Conservation (phyloP, 768 basidiomycete species). For the Serendipita vermifera region DNA sequence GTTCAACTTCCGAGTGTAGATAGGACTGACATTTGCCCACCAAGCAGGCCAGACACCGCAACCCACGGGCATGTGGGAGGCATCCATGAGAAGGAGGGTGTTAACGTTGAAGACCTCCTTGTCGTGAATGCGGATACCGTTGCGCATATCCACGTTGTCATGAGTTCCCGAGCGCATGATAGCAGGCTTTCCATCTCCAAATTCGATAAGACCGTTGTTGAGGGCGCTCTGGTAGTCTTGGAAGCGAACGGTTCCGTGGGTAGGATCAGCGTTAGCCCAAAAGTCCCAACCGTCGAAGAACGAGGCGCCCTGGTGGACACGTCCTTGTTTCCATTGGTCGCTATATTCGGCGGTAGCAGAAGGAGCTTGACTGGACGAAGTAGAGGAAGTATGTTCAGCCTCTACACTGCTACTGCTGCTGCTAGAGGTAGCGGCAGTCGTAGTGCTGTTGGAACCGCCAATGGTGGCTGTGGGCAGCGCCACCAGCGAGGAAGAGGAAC, state of each 20-base stretch:
- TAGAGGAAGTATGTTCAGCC: constrained; percentile 1
- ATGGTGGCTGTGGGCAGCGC: constrained; percentile 20
- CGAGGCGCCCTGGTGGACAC: constrained; percentile 30
- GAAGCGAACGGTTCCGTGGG: constrained; percentile 55
- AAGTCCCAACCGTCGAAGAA: constrained; percentile 84
- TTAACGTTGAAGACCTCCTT: constrained; percentile 40
- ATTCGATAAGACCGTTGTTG: constrained; percentile 41
- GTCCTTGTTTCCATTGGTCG: not conserved
- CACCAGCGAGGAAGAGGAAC: constrained; percentile 22
- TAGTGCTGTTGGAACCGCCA: constrained; percentile 21
- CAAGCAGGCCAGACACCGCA: constrained; percentile 72
- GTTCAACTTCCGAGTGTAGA: constrained; percentile 18
- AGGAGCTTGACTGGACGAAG: constrained; percentile 26
- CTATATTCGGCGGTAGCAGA: constrained; percentile 13
- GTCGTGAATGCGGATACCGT: constrained; percentile 67
- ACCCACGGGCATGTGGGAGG: constrained; percentile 79
- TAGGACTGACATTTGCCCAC: not conserved
- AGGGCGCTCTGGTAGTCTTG: constrained; percentile 46
- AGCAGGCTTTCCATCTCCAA: constrained; percentile 62
- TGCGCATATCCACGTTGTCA: constrained; percentile 51
- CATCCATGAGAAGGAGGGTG: constrained; percentile 59
- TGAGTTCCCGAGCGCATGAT: constrained; percentile 83
- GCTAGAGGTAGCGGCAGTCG: constrained; percentile 6
- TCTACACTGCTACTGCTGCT: constrained; percentile 17
- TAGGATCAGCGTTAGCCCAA: constrained; percentile 50